These are phyloP conservation scores for Suhomyces sp. DNA, from an alignment of 805 yeast species.

Conservation along the genomic window DNA sequence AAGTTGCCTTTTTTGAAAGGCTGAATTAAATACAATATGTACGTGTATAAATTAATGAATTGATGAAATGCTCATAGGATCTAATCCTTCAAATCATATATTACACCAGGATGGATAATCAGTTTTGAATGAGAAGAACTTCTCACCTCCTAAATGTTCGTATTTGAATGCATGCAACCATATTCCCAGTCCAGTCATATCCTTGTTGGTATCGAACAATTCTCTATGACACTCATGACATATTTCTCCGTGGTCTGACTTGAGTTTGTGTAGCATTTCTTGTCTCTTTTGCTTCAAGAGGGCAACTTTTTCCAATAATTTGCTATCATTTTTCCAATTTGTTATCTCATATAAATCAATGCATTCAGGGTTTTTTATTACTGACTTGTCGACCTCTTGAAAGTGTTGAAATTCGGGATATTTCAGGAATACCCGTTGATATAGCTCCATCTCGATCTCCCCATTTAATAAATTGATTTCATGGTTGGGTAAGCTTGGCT, in stretches of 20 bases:
- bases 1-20: constrained; percentile 24
- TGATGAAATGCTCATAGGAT: too few relatives aligned
- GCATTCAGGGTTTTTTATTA: constrained; percentile 8
- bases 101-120: constrained; percentile 48
- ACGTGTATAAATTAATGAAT: too few relatives aligned
- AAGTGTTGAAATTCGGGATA: constrained; percentile 16
- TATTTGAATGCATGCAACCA: constrained; percentile 52
- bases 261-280: constrained; percentile 29
- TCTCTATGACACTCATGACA: constrained; percentile 37
- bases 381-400: constrained; percentile 9
- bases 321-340: constrained; percentile 11
- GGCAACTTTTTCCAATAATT: constrained; percentile 14
- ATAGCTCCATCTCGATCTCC: constrained; percentile 23
- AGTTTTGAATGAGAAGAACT: constrained; percentile 40
- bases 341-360: constrained; percentile 16
- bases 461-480: constrained; percentile 18
- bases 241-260: constrained; percentile 13
- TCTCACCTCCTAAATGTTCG: constrained; percentile 18
- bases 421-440: constrained; percentile 16
- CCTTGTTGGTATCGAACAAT: constrained; percentile 30
- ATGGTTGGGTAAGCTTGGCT: constrained; percentile 7
- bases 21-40: background rate
- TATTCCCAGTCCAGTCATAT: constrained; percentile 29
- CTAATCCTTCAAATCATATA: too few relatives aligned
- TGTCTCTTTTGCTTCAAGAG: constrained; percentile 22